Conservation (phyloP, 495 filamentous ascomycete genomes). For the Parathielavia hyrcaniae region DNA sequence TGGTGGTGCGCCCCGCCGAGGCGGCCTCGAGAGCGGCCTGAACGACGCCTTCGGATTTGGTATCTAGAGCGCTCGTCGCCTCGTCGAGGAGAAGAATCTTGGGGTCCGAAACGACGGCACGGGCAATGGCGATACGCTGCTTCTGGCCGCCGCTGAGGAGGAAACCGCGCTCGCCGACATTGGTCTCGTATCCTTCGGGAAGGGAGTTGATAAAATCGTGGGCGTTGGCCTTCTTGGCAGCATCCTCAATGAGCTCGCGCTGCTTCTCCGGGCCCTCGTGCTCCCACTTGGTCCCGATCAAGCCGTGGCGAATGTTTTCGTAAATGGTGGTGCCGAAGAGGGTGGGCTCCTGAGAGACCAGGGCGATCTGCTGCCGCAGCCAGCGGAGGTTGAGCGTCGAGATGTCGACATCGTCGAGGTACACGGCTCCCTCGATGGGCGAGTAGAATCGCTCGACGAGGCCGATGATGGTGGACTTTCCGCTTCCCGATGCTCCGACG, state of each 20-base stretch:
- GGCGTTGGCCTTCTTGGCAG: slow-evolving; percentile 85
- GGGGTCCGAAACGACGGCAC: slow-evolving; percentile 89
- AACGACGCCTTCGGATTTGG: slow-evolving; percentile 89
- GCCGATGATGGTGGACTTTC: slow-evolving; percentile 89
- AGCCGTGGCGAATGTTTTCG: slow-evolving; percentile 77
- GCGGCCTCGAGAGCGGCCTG: slow-evolving; percentile 88
- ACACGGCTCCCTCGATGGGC: slow-evolving; percentile 70
- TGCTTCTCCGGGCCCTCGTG: slow-evolving; percentile 57
- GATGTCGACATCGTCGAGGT: slow-evolving; percentile 80
- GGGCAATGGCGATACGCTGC: slow-evolving; percentile 80
- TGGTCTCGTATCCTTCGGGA: slow-evolving; percentile 86
- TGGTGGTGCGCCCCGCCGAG: slow-evolving; percentile 85
- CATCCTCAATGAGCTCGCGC: slow-evolving; percentile 63
- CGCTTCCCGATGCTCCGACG: slow-evolving; percentile 79
- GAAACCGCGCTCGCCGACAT: slow-evolving; percentile 92
- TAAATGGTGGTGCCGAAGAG: slow-evolving; percentile 83
- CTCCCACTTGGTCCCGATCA: slow-evolving; percentile 79
- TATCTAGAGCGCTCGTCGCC: slow-evolving; percentile 91
- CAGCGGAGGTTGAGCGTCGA: slow-evolving; percentile 77
- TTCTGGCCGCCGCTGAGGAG: slow-evolving; percentile 92
- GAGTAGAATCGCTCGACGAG: slow-evolving; percentile 91
- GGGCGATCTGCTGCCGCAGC: slow-evolving; percentile 83
- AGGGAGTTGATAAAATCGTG: slow-evolving; percentile 82
- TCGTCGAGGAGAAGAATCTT: slow-evolving; percentile 91
- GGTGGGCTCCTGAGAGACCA: slow-evolving; percentile 79